These are phyloP conservation scores for Helotiales sp. DNA, from an alignment of 2,329 filamentous ascomycete species.

Conservation along the genomic window DNA sequence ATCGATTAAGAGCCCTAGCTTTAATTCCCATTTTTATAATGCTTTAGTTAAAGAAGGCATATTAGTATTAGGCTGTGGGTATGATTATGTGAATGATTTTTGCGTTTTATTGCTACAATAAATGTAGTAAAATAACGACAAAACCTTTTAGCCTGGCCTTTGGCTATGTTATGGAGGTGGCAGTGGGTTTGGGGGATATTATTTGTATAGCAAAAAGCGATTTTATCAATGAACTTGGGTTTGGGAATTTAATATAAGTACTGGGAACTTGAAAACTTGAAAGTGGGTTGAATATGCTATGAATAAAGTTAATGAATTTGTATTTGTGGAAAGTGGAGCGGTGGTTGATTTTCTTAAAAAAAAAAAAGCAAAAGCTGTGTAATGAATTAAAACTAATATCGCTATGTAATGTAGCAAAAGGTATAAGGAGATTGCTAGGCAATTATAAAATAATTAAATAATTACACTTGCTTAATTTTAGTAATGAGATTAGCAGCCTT, in stretches of 20 bases:
- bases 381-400: conserved; percentile 37
- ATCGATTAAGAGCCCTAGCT: conserved; percentile 84
- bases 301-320: conserved; percentile 62
- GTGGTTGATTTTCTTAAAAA: conserved; percentile 35
- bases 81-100: conserved; percentile 95
- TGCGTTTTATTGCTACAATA: conserved; percentile 65
- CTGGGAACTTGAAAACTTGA: conserved; percentile 84
- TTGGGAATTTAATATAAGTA: conserved; percentile 89
- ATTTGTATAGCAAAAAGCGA: conserved; percentile 71
- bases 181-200: conserved; percentile 89
- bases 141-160: conserved; percentile 59
- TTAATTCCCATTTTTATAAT: conserved; percentile 87
- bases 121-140: conserved; percentile 28
- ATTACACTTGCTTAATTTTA: too few species aligned
- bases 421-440: too few species aligned
- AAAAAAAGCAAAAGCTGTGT: conserved; percentile 33
- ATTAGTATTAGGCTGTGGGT: conserved; percentile 65
- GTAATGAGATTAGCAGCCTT: too few species aligned
- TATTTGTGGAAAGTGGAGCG: conserved; percentile 45
- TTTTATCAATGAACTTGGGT: conserved; percentile 82
- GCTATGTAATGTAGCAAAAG: too few species aligned
- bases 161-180: conserved; percentile 98
- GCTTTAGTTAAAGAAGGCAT: conserved; percentile 83
- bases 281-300: conserved; percentile 77
- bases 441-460: too few species aligned